Percentiles rank a stretch among this genome's conserved stretches.
These are phyloP conservation scores for Oryza punctata DNA, from an alignment of 176 grass and related monocot genomes.

Conservation along the genomic window DNA sequence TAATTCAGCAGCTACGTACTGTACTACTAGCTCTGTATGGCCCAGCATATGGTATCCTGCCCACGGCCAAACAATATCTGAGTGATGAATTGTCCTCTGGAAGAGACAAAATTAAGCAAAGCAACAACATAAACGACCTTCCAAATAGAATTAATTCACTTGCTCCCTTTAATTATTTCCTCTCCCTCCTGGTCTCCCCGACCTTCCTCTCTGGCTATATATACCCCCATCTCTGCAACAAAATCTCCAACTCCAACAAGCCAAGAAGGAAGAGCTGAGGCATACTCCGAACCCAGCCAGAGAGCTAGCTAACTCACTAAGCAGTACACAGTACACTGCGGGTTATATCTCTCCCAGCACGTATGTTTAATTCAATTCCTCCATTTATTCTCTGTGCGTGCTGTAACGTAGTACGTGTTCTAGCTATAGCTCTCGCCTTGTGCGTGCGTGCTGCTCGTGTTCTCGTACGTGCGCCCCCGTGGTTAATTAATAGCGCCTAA, in stretches of 20 bases:
- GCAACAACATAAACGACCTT: not conserved
- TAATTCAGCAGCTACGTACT: not conserved
- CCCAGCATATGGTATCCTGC: conserved; percentile 1
- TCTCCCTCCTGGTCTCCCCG: not conserved
- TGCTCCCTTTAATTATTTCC: not conserved
- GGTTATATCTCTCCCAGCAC: not conserved
- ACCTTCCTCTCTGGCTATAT: conserved; percentile 11
- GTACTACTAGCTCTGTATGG: not conserved
- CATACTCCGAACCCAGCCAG: not conserved
- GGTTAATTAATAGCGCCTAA: not conserved
- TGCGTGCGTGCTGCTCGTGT: not conserved
- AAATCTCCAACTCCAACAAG: not conserved
- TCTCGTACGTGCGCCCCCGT: not conserved
- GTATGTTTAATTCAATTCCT: not conserved
- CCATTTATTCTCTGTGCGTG: not conserved
- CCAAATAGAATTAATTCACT: not conserved
- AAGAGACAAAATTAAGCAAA: conserved; percentile 1
- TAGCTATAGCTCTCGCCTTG: not conserved
- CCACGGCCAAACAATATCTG: not conserved
- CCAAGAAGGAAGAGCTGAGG: not conserved
- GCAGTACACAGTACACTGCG: not conserved
- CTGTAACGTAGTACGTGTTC: not conserved
- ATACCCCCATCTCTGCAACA: conserved; percentile 6
- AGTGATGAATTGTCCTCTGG: not conserved
- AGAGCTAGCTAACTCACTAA: not conserved